Evolutionary conservation across 768 basidiomycete species (phyloP), one percentile per base, ranked within the genome.

Genomic region (Boletus rubropictus): DNA sequence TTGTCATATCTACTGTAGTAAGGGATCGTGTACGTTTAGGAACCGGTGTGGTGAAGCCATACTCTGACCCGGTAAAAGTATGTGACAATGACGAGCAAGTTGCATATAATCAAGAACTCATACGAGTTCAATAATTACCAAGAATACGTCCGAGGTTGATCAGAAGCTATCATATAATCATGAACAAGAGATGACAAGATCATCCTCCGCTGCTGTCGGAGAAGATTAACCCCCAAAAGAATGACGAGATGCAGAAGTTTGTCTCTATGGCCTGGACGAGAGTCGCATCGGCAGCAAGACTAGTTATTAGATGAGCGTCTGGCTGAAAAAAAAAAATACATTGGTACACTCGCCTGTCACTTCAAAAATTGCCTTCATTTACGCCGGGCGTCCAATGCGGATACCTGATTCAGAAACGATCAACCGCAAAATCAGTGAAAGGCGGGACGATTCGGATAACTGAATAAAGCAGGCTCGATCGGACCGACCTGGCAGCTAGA

Each of bases 221-320:
- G 49, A 46, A 50, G 49, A 12, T 39, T 55, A 48, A 61, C 22
- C 11, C 48, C 40, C 55, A 55, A 50, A 37, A 60, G 22, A 15
- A 21, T 18, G 12, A 51, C 37, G 27, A n/a, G n/a, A n/a, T n/a
- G n/a, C n/a, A n/a, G n/a, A n/a, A n/a, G n/a, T n/a, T n/a, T n/a
- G n/a, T n/a, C n/a, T n/a, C n/a, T n/a, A n/a, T n/a, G n/a, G n/a
- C n/a, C n/a, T n/a, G n/a, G n/a, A n/a, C n/a, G n/a, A 52, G 36
- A 10, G 24, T 47, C 2, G 42, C 11, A 3, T 60, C 50, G 4
- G 48, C 38, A 22, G 22, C 24, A 12, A 27, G 21, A 46, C 46
- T 34, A 7, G 28, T 42, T 48, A 8, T 9, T 2, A 18, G 18
- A 24, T 51, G 18, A 50, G 38, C 27, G 4, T 28, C 24, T 28